These are phyloP conservation scores for Nakaseomyces delphensis DNA, from an alignment of 1,139 yeast species.

Conservation along the genomic window DNA sequence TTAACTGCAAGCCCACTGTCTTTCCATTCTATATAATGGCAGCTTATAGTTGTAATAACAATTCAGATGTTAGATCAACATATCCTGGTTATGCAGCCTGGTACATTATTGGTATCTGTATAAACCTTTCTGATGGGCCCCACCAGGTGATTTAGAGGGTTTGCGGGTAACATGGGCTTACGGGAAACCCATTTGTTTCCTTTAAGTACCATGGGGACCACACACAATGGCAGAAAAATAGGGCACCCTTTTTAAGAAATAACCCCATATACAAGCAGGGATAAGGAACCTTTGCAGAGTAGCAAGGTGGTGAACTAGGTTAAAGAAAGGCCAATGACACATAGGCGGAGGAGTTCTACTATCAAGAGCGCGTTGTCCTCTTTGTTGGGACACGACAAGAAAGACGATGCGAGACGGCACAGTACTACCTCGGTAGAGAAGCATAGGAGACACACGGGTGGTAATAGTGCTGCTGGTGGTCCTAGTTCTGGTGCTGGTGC, in stretches of 20 bases:
- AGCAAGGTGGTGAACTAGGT: neutral
- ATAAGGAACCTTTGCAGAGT: neutral
- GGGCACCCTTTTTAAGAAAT: no score
- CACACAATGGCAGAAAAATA: no score
- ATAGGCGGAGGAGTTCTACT: slow-evolving; percentile 18
- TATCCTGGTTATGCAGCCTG: no score
- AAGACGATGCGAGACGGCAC: slow-evolving; percentile 3
- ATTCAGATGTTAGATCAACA: neutral
- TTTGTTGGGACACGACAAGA: slow-evolving; percentile 10
- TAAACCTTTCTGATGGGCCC: no score
- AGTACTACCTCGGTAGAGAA: neutral
- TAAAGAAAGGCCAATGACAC: neutral
- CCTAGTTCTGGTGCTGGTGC: neutral
- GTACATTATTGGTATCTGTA: no score
- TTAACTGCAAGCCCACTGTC: neutral
- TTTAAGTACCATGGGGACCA: no score
- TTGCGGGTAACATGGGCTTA: no score
- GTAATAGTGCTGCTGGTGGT: neutral
- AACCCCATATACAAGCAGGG: no score
- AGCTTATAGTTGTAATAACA: no score
- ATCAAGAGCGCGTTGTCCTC: slow-evolving; percentile 23
- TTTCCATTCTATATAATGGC: no score
- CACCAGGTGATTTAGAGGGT: no score
- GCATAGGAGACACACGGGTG: neutral
- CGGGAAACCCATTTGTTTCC: no score